Evolutionary conservation across 441 rosid species (phyloP).

Genomic region (Gossypium aridum): DNA sequence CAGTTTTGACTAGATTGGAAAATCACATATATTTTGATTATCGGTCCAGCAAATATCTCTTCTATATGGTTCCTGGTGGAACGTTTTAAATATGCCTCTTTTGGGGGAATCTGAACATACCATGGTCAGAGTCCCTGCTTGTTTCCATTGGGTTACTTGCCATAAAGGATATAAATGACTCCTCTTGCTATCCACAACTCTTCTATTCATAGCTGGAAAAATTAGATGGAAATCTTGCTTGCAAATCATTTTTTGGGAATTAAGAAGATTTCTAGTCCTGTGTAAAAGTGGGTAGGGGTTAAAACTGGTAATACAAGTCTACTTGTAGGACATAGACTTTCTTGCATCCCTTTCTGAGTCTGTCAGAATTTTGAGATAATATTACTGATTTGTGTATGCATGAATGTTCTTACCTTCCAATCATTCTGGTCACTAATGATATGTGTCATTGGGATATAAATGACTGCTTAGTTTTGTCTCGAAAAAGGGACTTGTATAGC

Average conservation of each 20-base stretch:
- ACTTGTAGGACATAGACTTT: background rate
- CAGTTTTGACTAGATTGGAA: background rate
- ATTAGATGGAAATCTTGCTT: background rate
- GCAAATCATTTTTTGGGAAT: background rate
- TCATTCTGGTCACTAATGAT: background rate
- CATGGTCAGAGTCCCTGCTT: background rate
- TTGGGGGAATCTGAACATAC: background rate
- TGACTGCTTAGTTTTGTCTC: background rate
- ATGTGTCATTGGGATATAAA: background rate
- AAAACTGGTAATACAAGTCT: background rate
- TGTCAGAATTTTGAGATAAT: background rate
- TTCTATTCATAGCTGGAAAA: background rate
- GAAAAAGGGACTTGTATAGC: background rate
- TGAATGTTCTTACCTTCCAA: background rate
- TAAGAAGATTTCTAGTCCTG: background rate
- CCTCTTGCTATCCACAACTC: background rate
- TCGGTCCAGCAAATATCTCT: background rate
- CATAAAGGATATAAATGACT: background rate
- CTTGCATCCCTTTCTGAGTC: background rate
- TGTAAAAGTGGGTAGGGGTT: background rate
- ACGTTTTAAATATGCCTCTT: background rate
- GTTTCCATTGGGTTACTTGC: background rate
- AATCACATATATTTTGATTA: background rate
- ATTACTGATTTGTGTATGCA: background rate
- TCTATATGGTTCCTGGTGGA: background rate